phyloP scores from a whole-genome alignment of 129 eudicot species.

The Centella asiatica region DNA sequence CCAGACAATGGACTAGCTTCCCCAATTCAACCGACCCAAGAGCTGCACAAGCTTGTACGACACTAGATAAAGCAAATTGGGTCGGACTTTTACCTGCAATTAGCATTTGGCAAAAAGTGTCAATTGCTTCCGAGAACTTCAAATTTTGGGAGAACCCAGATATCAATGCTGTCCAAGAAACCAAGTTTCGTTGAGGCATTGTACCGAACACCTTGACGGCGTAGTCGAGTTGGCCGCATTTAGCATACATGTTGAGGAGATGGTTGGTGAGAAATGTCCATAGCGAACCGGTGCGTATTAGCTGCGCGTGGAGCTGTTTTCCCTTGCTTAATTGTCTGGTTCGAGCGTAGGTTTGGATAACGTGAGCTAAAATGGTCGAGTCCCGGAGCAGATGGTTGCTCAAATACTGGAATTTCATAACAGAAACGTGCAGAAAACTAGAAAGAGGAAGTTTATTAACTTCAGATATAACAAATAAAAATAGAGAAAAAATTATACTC shows the following conservation, averaged over 20 bases:
- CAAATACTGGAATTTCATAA: slow-evolving; percentile 22
- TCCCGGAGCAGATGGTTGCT: slow-evolving; percentile 23
- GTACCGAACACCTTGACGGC: slow-evolving; percentile 35
- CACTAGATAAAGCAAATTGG: slow-evolving; percentile 43
- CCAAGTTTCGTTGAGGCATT: slow-evolving; percentile 41
- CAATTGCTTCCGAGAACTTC: slow-evolving; percentile 14
- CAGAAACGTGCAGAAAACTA: not conserved
- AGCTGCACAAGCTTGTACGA: slow-evolving; percentile 32
- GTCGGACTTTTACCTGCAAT: slow-evolving; percentile 28
- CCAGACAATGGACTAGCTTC: slow-evolving; percentile 34
- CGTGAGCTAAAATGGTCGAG: slow-evolving; percentile 22
- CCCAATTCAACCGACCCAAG: slow-evolving; percentile 22
- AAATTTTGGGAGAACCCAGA: slow-evolving; percentile 34
- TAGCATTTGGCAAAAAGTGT: slow-evolving; percentile 29
- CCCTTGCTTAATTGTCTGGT: slow-evolving; percentile 25
- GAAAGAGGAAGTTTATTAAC: not conserved
- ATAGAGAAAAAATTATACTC: not conserved
- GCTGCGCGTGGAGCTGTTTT: slow-evolving; percentile 40
- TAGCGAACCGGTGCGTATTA: slow-evolving; percentile 24
- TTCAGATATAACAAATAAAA: not conserved
- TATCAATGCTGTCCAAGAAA: slow-evolving; percentile 54
- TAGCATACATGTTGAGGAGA: slow-evolving; percentile 28
- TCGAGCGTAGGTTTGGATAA: slow-evolving; percentile 33
- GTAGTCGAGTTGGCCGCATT: slow-evolving; percentile 29
- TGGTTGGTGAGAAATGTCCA: slow-evolving; percentile 33